These are phyloP conservation scores for Diaporthe ampelina DNA, from an alignment of 2,329 filamentous ascomycete genomes.

Conservation along the genomic window DNA sequence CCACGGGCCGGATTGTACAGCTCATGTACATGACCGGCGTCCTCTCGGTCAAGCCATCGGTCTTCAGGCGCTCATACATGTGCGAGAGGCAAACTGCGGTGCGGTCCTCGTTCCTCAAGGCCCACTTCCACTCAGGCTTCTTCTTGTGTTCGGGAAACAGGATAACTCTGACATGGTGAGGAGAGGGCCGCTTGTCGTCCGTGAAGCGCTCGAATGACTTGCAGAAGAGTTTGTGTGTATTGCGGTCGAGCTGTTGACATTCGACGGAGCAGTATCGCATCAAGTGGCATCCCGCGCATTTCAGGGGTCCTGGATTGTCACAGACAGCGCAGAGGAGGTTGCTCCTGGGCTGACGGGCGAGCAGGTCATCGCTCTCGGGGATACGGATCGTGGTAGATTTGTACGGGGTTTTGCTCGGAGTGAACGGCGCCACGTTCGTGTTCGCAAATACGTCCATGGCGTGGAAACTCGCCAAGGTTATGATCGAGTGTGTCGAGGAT, in stretches of 20 bases:
- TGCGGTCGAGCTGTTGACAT: background rate
- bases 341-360: background rate
- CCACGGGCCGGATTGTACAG: background rate
- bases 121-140: background rate
- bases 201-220: background rate
- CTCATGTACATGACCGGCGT: background rate
- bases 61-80: background rate
- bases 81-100: background rate
- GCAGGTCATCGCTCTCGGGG: too few species aligned
- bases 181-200: background rate
- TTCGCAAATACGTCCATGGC: background rate
- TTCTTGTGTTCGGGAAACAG: background rate
- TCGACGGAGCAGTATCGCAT: background rate
- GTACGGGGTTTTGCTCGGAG: background rate
- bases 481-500: background rate
- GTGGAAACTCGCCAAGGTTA: background rate
- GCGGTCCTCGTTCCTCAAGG: background rate
- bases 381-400: background rate
- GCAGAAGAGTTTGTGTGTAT: background rate
- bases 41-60: background rate
- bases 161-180: background rate
- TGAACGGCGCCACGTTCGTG: background rate
- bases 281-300: background rate
- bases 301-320: background rate
- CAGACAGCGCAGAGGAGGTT: background rate